phyloP scores from a whole-genome alignment of 371 early-diverging fungal genomes.

The Dichotomocladium elegans region DNA sequence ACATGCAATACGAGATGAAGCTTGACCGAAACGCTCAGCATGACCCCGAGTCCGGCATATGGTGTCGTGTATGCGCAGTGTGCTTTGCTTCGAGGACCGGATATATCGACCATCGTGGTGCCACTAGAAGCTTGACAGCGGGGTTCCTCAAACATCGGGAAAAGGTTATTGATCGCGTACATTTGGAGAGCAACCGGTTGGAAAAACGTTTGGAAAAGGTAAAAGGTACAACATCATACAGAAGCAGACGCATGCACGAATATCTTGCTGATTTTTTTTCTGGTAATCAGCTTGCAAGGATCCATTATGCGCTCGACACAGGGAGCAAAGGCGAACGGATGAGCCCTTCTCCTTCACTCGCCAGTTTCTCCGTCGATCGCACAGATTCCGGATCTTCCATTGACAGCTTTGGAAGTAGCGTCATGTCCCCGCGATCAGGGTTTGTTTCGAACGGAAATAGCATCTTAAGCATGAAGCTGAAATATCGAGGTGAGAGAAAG shows the following conservation, averaged over 20 bases:
- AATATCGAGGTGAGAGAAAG: slow-evolving; percentile 35
- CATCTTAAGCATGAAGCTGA: slow-evolving; percentile 41
- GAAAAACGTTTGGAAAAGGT: slow-evolving; percentile 85
- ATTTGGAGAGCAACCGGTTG: slow-evolving; percentile 79
- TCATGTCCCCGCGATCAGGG: slow-evolving; percentile 28
- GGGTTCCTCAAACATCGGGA: slow-evolving; percentile 57
- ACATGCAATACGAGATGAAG: slow-evolving; percentile 68
- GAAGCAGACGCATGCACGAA: neutral
- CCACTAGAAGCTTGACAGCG: slow-evolving; percentile 44
- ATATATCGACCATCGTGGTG: slow-evolving; percentile 50
- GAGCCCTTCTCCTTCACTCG: slow-evolving; percentile 17
- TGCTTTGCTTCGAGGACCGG: slow-evolving; percentile 62
- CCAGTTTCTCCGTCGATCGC: slow-evolving; percentile 19
- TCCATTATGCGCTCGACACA: slow-evolving; percentile 33
- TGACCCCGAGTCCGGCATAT: slow-evolving; percentile 66
- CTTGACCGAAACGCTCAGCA: slow-evolving; percentile 65
- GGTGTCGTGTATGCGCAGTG: slow-evolving; percentile 73
- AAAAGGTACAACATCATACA: neutral
- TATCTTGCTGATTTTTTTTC: neutral
- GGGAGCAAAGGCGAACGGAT: neutral
- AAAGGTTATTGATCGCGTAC: slow-evolving; percentile 58
- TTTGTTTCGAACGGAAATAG: slow-evolving; percentile 39
- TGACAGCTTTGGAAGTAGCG: slow-evolving; percentile 33
- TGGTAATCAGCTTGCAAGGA: slow-evolving; percentile 31
- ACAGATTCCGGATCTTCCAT: slow-evolving; percentile 37